A percentile compares a stretch with the other conserved stretches of the same genome.
phyloP scores from a whole-genome alignment of 306 rosid genomes.

The Medicago arabica region DNA sequence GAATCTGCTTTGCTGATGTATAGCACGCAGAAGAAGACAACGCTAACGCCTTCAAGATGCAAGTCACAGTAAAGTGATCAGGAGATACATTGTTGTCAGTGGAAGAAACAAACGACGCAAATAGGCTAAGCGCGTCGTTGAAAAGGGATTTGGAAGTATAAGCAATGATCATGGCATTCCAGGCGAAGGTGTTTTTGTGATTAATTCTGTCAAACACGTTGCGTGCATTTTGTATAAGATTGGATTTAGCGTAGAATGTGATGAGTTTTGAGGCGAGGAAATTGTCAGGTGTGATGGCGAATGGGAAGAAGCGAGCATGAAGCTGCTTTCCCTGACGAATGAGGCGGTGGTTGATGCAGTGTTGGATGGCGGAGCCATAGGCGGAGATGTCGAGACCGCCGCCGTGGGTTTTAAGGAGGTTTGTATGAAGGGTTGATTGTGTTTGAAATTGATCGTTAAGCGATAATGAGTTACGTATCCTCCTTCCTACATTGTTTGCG shows the following conservation, averaged over 20 bases:
- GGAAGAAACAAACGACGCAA: slow-evolving; percentile 50
- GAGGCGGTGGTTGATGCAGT: slow-evolving; percentile 61
- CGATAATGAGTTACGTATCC: slow-evolving; percentile 50
- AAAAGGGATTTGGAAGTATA: slow-evolving; percentile 59
- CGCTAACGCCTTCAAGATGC: slow-evolving; percentile 68
- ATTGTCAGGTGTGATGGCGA: slow-evolving; percentile 71
- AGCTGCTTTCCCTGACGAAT: slow-evolving; percentile 75
- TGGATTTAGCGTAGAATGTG: slow-evolving; percentile 57
- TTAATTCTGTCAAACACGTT: slow-evolving; percentile 71
- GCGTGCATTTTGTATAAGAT: slow-evolving; percentile 56
- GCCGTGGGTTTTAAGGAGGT: slow-evolving; percentile 34
- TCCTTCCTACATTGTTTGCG: slow-evolving; percentile 46
- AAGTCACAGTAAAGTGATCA: slow-evolving; percentile 60
- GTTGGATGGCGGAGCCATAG: slow-evolving; percentile 70
- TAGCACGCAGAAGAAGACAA: slow-evolving; percentile 43
- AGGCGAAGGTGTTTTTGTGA: slow-evolving; percentile 62
- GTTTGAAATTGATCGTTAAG: slow-evolving; percentile 50
- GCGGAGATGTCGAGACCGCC: slow-evolving; percentile 61
- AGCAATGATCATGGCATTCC: slow-evolving; percentile 80
- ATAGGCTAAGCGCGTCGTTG: slow-evolving; percentile 56
- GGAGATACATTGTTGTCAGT: slow-evolving; percentile 42
- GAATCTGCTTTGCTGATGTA: slow-evolving; percentile 54
- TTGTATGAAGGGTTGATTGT: slow-evolving; percentile 20
- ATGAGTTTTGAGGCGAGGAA: slow-evolving; percentile 87
- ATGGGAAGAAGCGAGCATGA: slow-evolving; percentile 73